A percentile compares a stretch with the other conserved stretches of the same genome.
These are phyloP conservation scores for Naganishia vaughanmartiniae DNA, from an alignment of 768 basidiomycete species.

Conservation along the genomic window DNA sequence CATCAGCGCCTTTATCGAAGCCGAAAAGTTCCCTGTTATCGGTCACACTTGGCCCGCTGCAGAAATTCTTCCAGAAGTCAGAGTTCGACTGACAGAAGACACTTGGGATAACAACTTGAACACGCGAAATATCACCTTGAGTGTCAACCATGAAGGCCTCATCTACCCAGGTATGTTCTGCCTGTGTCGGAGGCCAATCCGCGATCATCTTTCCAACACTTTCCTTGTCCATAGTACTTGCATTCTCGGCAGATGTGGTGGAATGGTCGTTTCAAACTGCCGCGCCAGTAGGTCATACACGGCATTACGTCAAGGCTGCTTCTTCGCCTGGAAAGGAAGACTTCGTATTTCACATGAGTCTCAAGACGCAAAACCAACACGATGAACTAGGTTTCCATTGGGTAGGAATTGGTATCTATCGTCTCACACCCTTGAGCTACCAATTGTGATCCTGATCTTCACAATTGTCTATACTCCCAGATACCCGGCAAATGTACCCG, in stretches of 20 bases:
- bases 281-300: slow-evolving; percentile 69
- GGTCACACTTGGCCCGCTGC: slow-evolving; percentile 40
- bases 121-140: slow-evolving; percentile 34
- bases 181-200: not conserved
- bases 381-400: slow-evolving; percentile 64
- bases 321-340: slow-evolving; percentile 75
- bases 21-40: slow-evolving; percentile 68
- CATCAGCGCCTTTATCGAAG: slow-evolving; percentile 68
- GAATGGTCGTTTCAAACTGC: slow-evolving; percentile 76
- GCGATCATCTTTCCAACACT: not conserved
- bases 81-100: slow-evolving; percentile 71
- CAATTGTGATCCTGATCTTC: not conserved
- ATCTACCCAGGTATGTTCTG: not conserved
- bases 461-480: slow-evolving; percentile 40
- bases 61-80: slow-evolving; percentile 65
- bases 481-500: slow-evolving; percentile 55
- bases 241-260: slow-evolving; percentile 86
- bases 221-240: slow-evolving; percentile 58
- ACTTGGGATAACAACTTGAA: slow-evolving; percentile 73
- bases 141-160: slow-evolving; percentile 44
- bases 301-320: slow-evolving; percentile 89
- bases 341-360: slow-evolving; percentile 70
- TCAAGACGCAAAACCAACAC: slow-evolving; percentile 35
- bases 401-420: slow-evolving; percentile 75
- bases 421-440: slow-evolving; percentile 46